Evolutionary conservation across 805 yeast species (phyloP), one percentile per base, ranked within the genome.

Genomic region (Cyberlindnera americana): DNA sequence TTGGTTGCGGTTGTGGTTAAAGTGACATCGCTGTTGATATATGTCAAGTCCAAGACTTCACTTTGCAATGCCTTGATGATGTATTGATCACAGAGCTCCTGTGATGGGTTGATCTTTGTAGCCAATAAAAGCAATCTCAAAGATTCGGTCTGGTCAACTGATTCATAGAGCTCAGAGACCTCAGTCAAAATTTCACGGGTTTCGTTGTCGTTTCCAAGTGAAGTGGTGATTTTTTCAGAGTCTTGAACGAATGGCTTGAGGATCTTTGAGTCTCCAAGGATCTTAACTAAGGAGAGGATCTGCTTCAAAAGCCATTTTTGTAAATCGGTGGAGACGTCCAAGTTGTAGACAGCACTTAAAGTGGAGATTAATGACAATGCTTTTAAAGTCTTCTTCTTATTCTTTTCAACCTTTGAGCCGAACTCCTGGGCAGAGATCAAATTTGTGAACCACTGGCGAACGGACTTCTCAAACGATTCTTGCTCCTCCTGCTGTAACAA

Each of bases 391-490:
- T 34, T 42, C 38, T 47, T 49, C 45, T 49, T 53, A 34, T 46
- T 41, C 23, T 43, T 47, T 13, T 37, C 16, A 10, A 46, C 43
- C 22, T 43, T 40, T 28, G 38, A 41, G 30, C 52, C 52, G 35
- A 54, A 48, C 29, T 48, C 43, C 34, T 53, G 56, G 22, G 56
- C 50, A 12, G 46, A 33, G 34, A 51, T 48, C n/a, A 57, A 43
- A 15, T 47, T 35, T 11, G 40, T 23, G 16, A 53, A 41, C 30
- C 37, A 43, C n/a, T 45, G 35, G 25, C 35, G 40, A 8, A 39
- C 33, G 25, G 39, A 33, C 26, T 30, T 40, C 26, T 47, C 49
- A 33, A 37, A 43, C 37, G 40, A 32, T 11, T 21, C 29, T 14
- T 35, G 29, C 16, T 35, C 21, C n/a, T 38, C 37, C 29, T 36